Evolutionary conservation across 306 rosid genomes (phyloP), one percentile per base, ranked within the genome.

Genomic region (Dicorynia guianensis): DNA sequence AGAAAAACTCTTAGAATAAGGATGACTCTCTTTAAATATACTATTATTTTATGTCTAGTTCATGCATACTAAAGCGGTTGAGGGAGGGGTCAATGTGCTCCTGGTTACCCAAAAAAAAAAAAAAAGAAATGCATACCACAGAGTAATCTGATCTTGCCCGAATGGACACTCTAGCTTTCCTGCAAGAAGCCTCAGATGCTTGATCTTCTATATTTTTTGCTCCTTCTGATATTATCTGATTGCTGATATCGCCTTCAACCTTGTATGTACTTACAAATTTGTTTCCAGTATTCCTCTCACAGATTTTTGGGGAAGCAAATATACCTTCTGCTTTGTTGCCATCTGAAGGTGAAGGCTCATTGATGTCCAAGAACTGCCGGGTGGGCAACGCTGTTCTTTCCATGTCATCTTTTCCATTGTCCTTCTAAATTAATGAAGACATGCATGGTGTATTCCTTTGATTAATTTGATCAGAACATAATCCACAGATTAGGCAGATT

Each of bases 161-260:
- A 70, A 85, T 72, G 70, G 83, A 81, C 25, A 85, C 84, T 72
- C 86, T 85, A 36, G 77, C 81, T 48, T 78, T 85, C 80, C 46
- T 77, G 39, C 76, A 36, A 58, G 57, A 67, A 40, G 67, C 52
- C 17, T 67, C 46, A 63, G 25, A 61, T 39, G 78, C 39, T 69
- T 10, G 72, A 5, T 70, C 83, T 58, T 62, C 78, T 54, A 47
- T 3, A 50, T 12, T 30, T 78, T 46, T 78, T 36, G 61, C 73
- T 42, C 43, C 55, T 64, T 58, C 62, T 25, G 65, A 6, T 77
- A 56, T 46, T 42, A 35, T 33, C 42, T 67, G 67, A 9, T 15
- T 58, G 55, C 12, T 59, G 19, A 44, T 25, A 18, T 33, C 17
- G 62, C 49, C 54, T 38, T 67, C 76, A 15, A 52, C 72, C 50